These are phyloP conservation scores for Solanum piurae DNA, from an alignment of 257 asterid genomes.

Conservation along the genomic window DNA sequence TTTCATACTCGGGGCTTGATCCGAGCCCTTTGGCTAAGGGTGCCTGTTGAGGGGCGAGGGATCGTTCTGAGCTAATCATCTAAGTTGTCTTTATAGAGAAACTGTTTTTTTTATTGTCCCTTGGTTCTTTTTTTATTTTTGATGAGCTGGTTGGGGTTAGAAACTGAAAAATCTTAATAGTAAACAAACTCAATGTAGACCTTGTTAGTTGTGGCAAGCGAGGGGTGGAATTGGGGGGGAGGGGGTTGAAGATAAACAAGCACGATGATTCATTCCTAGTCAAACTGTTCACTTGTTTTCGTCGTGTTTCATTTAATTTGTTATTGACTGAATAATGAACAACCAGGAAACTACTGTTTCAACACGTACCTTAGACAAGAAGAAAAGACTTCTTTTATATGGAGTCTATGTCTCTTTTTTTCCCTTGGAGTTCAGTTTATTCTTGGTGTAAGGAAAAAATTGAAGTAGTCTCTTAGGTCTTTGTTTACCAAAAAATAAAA, in stretches of 20 bases:
- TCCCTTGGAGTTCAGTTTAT: background rate
- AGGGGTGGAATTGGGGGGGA: background rate
- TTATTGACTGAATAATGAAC: constrained; percentile 2
- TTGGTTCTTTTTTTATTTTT: background rate
- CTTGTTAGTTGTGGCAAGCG: background rate
- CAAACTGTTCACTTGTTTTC: constrained; percentile 2
- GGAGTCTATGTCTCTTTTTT: background rate
- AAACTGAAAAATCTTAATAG: background rate
- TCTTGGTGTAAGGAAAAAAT: background rate
- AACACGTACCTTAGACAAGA: background rate
- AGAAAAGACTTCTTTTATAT: background rate
- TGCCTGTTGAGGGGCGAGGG: background rate
- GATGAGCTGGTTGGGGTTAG: background rate
- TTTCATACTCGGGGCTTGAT: background rate
- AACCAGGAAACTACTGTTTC: background rate
- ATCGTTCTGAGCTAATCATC: background rate
- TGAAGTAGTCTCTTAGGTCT: background rate
- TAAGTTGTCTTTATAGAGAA: background rate
- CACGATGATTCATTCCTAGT: background rate
- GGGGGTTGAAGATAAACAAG: background rate
- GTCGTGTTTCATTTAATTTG: constrained; percentile 3
- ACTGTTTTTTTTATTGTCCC: background rate
- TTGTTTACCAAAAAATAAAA: background rate
- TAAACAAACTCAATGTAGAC: background rate
- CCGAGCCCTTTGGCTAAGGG: background rate